Conservation (phyloP, 2,329 filamentous ascomycete genomes). For the Byssoonygena ceratinophila region DNA sequence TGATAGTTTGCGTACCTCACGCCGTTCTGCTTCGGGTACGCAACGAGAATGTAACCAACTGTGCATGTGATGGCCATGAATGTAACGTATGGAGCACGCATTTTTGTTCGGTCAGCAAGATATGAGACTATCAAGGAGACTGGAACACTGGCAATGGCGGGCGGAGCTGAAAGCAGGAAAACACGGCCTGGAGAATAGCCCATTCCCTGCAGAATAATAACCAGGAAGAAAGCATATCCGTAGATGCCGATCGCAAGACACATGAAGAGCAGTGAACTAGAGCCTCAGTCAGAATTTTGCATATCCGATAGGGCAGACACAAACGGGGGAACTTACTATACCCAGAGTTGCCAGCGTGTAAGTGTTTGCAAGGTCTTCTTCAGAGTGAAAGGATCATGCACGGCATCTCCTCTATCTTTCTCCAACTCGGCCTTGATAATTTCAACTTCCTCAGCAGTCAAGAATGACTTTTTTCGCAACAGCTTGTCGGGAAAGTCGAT, state of each 20-base stretch:
- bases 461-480: slow-evolving; percentile 23
- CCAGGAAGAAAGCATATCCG: slow-evolving; percentile 7
- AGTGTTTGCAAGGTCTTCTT: slow-evolving; percentile 26
- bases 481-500: slow-evolving; percentile 29
- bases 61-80: slow-evolving; percentile 54
- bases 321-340: slow-evolving; percentile 6
- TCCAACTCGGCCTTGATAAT: slow-evolving; percentile 44
- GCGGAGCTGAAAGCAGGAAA: slow-evolving; percentile 58
- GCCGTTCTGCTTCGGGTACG: slow-evolving; percentile 45
- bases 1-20: slow-evolving; percentile 28
- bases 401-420: slow-evolving; percentile 43
- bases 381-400: slow-evolving; percentile 39
- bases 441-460: slow-evolving; percentile 33
- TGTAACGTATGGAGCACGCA: slow-evolving; percentile 54
- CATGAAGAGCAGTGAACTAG: slow-evolving; percentile 11
- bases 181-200: slow-evolving; percentile 50
- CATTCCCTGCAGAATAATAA: slow-evolving; percentile 36
- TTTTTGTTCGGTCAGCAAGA: slow-evolving; percentile 51
- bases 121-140: slow-evolving; percentile 49
- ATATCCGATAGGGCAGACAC: not conserved
- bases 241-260: slow-evolving; percentile 7
- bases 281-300: not conserved
- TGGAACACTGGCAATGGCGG: slow-evolving; percentile 52
- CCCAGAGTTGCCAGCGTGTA: slow-evolving; percentile 12
- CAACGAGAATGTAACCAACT: slow-evolving; percentile 58